A percentile compares a stretch with the other conserved stretches of the same genome.
These are phyloP conservation scores for Fusarium austroafricanum DNA, from an alignment of 2,329 filamentous ascomycete genomes.

Conservation along the genomic window DNA sequence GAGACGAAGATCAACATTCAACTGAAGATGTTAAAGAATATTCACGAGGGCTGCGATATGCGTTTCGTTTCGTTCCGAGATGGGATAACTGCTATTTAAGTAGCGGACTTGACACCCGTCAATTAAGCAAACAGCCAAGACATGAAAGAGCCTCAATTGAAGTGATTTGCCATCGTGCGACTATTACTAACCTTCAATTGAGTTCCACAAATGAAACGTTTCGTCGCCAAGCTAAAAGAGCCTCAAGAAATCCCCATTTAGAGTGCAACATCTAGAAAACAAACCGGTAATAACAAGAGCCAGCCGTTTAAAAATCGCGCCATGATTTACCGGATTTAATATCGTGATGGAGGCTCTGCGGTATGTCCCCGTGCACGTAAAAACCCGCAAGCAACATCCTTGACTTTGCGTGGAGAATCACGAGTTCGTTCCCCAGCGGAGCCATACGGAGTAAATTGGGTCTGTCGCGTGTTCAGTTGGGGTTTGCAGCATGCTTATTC, in stretches of 20 bases:
- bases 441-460: too few species aligned
- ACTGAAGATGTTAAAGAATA: fast-evolving
- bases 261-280: neutral
- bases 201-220: neutral
- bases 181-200: too few species aligned
- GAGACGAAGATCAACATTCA: neutral
- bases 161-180: neutral
- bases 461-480: neutral
- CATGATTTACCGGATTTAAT: neutral
- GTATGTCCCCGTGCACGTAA: neutral
- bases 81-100: too few species aligned
- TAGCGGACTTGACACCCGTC: too few species aligned
- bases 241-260: neutral
- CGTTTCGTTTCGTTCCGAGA: too few species aligned
- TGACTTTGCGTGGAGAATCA: neutral
- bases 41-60: fast-evolving
- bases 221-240: neutral
- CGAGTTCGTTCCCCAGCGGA: neutral
- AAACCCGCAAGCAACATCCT: too few species aligned
- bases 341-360: conserved; percentile 27
- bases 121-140: too few species aligned
- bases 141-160: neutral
- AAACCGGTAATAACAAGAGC: neutral
- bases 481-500: neutral
- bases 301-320: neutral